Evolutionary conservation across 768 basidiomycete species (phyloP), one percentile per base, ranked within the genome.

Genomic region (Hypsizygus marmoreus): DNA sequence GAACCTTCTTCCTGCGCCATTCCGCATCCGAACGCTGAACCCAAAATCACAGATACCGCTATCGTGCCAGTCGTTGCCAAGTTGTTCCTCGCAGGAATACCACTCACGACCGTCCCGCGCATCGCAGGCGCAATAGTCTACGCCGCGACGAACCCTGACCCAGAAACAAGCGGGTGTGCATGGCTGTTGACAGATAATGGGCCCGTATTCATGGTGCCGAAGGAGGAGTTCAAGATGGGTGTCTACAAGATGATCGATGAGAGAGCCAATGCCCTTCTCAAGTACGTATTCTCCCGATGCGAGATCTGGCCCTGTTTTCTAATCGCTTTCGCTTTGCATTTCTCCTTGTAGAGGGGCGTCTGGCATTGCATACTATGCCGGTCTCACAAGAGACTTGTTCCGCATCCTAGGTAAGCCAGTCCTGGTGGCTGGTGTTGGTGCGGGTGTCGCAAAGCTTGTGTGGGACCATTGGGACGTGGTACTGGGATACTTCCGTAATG

Each of bases 71-170:
- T 64, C 14, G 47, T 61, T 1, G 40, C 70, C 2, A 77, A 72
- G 50, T 45, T 75, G n/a, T 36, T 74, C 45, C 62, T 80, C 8
- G 71, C 73, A 2, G 81, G 79, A 10, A 69, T 81, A 19, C 78
- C 79, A 4, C 54, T 73, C 13, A 70, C 73, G 1, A 73, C 78
- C 6, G 63, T 79, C 6, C 53, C 65, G 11, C 71, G 78, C 28
- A 65, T 82, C 23, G 77, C 75, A 5, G 74, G 72, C 4, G 74
- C 79, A 10, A 77, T 81, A 43, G 72, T 82, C 55, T 70, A 72
- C 45, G 73, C 76, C 31, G 74, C 78, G 12, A 75, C 73, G 8
- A 68, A 78, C 37, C 65, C 72, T 1, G 68, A 77, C 53, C 56
- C 62, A 19, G 64, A 58, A 26, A 73, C 74, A 16, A 78, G 66